A percentile compares a stretch with the other conserved stretches of the same genome.
phyloP scores from a whole-genome alignment of 2,329 filamentous ascomycete species.

The Colletotrichum acutatum region DNA sequence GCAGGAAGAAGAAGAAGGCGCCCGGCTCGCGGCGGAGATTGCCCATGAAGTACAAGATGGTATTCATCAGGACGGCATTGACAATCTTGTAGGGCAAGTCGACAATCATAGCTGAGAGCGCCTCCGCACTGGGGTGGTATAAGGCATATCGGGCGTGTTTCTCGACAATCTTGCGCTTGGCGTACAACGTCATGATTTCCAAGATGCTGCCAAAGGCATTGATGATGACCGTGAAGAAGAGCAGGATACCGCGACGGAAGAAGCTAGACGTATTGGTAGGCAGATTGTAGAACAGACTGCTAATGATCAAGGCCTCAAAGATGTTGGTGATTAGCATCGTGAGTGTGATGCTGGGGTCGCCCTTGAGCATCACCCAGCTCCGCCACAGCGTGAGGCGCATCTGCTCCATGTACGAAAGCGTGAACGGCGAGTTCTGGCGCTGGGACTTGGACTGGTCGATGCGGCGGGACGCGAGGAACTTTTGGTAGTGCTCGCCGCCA shows the following conservation, averaged over 20 bases:
- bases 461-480: conserved; percentile 21
- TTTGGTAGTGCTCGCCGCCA: conserved; percentile 20
- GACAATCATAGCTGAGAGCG: conserved; percentile 39
- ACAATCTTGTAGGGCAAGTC: conserved; percentile 49
- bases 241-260: conserved; percentile 55
- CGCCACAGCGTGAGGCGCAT: conserved; percentile 55
- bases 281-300: conserved; percentile 61
- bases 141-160: conserved; percentile 54
- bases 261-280: conserved; percentile 55
- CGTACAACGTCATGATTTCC: conserved; percentile 51
- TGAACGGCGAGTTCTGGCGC: conserved; percentile 59
- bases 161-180: conserved; percentile 50
- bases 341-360: conserved; percentile 51
- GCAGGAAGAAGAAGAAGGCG: conserved; percentile 73
- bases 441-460: conserved; percentile 44
- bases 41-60: conserved; percentile 55
- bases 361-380: conserved; percentile 51
- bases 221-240: conserved; percentile 66
- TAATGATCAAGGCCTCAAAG: conserved; percentile 61
- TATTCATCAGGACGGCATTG: conserved; percentile 49
- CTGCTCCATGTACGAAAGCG: conserved; percentile 59
- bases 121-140: conserved; percentile 50
- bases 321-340: conserved; percentile 55
- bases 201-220: conserved; percentile 57
- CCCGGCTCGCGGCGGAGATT: conserved; percentile 60